Evolutionary conservation across 441 rosid species (phyloP).

Genomic region (Hypseocharis bilobata): DNA sequence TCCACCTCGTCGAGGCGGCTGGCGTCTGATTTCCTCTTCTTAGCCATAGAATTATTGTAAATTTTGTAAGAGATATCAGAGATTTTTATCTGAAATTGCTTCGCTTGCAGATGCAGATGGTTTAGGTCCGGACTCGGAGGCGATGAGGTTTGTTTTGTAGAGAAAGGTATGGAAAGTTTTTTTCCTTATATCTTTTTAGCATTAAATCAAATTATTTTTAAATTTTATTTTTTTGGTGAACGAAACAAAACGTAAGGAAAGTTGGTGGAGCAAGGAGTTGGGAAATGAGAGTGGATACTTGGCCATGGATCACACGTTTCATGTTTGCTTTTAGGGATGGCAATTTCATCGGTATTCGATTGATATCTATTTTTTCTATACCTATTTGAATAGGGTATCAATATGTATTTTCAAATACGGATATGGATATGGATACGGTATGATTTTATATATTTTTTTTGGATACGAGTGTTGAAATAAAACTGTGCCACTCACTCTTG

Average conservation of each 20-base stretch:
- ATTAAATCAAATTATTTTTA: not conserved
- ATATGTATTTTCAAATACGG: too few species aligned
- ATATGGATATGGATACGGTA: too few species aligned
- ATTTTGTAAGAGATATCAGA: conserved; percentile 12
- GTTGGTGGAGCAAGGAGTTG: conserved; percentile 19
- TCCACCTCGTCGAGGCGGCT: conserved; percentile 56
- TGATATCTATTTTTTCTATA: too few species aligned
- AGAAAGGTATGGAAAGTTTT: not conserved
- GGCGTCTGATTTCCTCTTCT: conserved; percentile 55
- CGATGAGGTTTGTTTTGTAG: not conserved
- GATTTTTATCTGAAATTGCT: not conserved
- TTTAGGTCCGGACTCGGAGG: not conserved
- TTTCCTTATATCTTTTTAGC: not conserved
- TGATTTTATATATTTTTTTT: too few species aligned
- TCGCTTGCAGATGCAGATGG: too few species aligned
- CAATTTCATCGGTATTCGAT: too few species aligned
- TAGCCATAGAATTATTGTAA: conserved; percentile 29
- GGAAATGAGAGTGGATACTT: conserved; percentile 5
- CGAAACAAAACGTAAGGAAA: conserved; percentile 16
- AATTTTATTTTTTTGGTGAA: not conserved
- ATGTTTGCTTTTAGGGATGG: too few species aligned
- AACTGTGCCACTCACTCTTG: too few species aligned
- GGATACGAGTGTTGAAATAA: too few species aligned
- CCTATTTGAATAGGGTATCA: too few species aligned
- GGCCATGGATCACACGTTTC: conserved; percentile 1